Percentiles rank a stretch among this genome's conserved stretches.
phyloP scores from a whole-genome alignment of 1,284 basidiomycete species.

The Ceratobasidium sp. region DNA sequence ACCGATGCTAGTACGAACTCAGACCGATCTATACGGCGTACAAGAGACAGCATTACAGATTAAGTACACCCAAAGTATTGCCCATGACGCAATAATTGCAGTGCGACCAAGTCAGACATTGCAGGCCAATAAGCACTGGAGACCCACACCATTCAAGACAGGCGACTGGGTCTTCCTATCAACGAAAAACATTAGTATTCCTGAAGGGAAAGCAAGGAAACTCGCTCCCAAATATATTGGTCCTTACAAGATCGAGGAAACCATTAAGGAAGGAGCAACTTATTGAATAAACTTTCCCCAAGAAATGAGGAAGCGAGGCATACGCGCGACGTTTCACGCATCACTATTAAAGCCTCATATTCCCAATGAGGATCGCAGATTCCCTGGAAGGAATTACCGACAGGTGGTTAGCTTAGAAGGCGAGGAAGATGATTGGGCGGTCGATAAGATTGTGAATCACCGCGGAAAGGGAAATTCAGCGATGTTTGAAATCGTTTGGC shows the following conservation, averaged over 20 bases:
- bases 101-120: slow-evolving; percentile 20
- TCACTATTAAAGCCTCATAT: slow-evolving; percentile 38
- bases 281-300: slow-evolving; percentile 37
- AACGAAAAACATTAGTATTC: slow-evolving; percentile 13
- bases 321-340: slow-evolving; percentile 44
- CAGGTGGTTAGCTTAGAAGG: slow-evolving; percentile 23
- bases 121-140: not conserved
- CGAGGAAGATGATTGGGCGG: not conserved
- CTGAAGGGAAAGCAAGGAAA: slow-evolving; percentile 9
- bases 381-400: slow-evolving; percentile 26
- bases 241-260: slow-evolving; percentile 14
- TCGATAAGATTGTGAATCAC: not conserved
- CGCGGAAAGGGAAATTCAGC: not conserved
- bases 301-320: slow-evolving; percentile 30
- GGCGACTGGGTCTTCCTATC: slow-evolving; percentile 2
- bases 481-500: not conserved
- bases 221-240: slow-evolving; percentile 46
- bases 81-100: slow-evolving; percentile 25
- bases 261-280: not conserved
- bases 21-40: not conserved
- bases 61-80: not conserved
- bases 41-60: not conserved
- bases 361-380: slow-evolving; percentile 40
- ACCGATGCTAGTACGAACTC: slow-evolving; percentile 2
- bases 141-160: not conserved